phyloP scores from a whole-genome alignment of 345 rosid genomes.

The Gossypium raimondii region DNA sequence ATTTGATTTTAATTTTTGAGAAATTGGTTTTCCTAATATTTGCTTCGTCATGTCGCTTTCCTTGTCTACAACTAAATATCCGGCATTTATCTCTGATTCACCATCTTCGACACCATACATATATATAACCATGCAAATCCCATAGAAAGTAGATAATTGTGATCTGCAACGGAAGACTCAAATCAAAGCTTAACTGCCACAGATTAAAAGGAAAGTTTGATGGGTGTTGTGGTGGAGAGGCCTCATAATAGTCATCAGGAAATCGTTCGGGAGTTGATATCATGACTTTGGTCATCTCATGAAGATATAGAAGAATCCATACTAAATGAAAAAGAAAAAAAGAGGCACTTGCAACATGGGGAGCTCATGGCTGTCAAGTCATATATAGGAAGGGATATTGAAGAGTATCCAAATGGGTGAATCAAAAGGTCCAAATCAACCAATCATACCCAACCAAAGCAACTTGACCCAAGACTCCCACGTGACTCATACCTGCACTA shows the following conservation, averaged over 20 bases:
- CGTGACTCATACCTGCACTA: slow-evolving; percentile 10
- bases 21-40: neutral
- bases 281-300: too few species aligned
- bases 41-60: neutral
- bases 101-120: neutral
- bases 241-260: neutral
- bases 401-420: neutral
- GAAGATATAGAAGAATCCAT: neutral
- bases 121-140: neutral
- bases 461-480: neutral
- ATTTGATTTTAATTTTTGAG: neutral
- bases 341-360: neutral
- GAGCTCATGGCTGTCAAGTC: neutral
- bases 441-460: neutral
- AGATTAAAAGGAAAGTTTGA: neutral
- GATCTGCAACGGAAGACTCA: neutral
- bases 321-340: neutral
- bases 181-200: neutral
- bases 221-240: neutral
- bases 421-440: neutral
- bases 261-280: neutral
- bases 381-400: neutral
- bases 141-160: neutral
- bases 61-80: neutral
- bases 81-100: neutral